Evolutionary conservation across 345 rosid genomes (phyloP).

Genomic region (Raphanus raphanistrum): DNA sequence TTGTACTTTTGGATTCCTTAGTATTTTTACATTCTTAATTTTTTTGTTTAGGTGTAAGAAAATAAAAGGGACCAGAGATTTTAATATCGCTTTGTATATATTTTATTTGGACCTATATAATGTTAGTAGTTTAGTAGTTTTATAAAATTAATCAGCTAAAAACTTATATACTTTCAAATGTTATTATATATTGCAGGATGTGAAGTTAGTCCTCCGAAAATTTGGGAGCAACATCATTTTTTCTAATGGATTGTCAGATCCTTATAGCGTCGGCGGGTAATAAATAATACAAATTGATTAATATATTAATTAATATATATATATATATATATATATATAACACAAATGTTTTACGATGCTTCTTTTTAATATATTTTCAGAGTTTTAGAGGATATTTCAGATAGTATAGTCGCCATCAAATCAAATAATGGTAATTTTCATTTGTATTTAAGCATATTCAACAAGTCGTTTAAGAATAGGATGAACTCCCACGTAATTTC

Average conservation of each 20-base stretch:
- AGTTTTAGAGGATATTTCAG: constrained; percentile 49
- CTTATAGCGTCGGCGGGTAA: constrained; percentile 55
- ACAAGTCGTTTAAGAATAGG: neutral
- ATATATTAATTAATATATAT: neutral
- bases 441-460: neutral
- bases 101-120: neutral
- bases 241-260: constrained; percentile 54
- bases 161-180: neutral
- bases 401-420: constrained; percentile 41
- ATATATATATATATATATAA: neutral
- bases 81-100: neutral
- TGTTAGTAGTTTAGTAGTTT: neutral
- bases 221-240: constrained; percentile 60
- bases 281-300: neutral
- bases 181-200: constrained; percentile 36
- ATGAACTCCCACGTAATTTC: neutral
- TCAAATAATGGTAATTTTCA: constrained; percentile 34
- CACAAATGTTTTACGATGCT: neutral
- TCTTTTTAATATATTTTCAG: constrained; percentile 24
- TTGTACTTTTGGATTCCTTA: neutral
- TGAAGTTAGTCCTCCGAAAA: constrained; percentile 42
- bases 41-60: neutral
- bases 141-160: neutral
- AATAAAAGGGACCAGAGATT: neutral
- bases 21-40: neutral